A percentile compares a stretch with the other conserved stretches of the same genome.
Evolutionary conservation across 2,329 filamentous ascomycete genomes (phyloP).

Genomic region (Aspergillus proliferans): DNA sequence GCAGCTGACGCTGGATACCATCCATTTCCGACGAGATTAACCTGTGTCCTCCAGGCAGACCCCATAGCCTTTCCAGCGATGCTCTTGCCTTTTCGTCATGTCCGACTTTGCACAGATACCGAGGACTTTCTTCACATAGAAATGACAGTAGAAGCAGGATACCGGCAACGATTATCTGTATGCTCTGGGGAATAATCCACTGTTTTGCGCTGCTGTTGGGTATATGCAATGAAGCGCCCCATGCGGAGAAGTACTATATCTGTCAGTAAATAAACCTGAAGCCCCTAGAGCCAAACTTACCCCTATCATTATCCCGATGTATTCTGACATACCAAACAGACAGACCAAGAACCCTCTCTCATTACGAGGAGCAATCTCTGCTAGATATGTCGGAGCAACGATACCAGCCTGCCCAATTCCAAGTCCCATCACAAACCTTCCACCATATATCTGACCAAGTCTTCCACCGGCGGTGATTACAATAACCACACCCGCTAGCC

Average conservation of each 20-base stretch:
- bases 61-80: not conserved
- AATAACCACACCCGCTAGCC: constrained; percentile 22
- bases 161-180: constrained; percentile 66
- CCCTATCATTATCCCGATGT: constrained; percentile 18
- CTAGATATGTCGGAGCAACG: constrained; percentile 83
- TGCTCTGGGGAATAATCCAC: constrained; percentile 60
- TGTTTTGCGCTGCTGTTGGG: constrained; percentile 30
- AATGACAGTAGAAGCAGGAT: constrained; percentile 62
- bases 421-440: constrained; percentile 27
- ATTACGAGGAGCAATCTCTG: constrained; percentile 68
- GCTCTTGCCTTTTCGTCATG: not conserved
- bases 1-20: not conserved
- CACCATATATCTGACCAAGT: constrained; percentile 25
- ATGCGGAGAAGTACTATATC: constrained; percentile 26
- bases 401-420: constrained; percentile 57
- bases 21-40: constrained; percentile 1
- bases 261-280: not conserved
- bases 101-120: constrained; percentile 54
- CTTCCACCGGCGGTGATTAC: constrained; percentile 27
- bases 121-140: constrained; percentile 60
- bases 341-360: constrained; percentile 55
- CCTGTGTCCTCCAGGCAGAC: constrained; percentile 2
- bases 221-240: constrained; percentile 46
- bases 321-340: constrained; percentile 15
- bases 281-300: constrained; percentile 3